A percentile compares a stretch with the other conserved stretches of the same genome.
Evolutionary conservation across 2,329 filamentous ascomycete species (phyloP).

Genomic region (Colletotrichum nymphaeae): DNA sequence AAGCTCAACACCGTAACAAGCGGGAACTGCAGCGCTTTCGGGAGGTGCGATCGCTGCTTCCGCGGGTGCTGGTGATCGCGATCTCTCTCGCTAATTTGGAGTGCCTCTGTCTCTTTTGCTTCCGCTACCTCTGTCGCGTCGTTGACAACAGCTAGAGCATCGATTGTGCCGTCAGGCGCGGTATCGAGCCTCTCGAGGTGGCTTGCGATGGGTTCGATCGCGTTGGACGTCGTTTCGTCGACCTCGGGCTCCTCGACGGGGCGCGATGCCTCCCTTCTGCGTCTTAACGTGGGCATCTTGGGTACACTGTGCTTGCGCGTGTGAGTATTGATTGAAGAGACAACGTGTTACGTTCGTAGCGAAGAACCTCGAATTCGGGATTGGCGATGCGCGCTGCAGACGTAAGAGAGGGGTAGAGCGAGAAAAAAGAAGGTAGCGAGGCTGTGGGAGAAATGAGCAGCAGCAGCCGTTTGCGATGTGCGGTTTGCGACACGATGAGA

Average conservation of each 20-base stretch:
- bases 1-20: slow-evolving; percentile 67
- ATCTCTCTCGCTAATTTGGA: slow-evolving; percentile 26
- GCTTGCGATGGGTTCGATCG: slow-evolving; percentile 34
- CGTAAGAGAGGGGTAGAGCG: slow-evolving; percentile 1
- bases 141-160: slow-evolving; percentile 35
- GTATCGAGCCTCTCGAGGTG: slow-evolving; percentile 34
- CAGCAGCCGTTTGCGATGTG: slow-evolving; percentile 29
- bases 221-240: slow-evolving; percentile 32
- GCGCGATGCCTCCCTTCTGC: slow-evolving; percentile 28
- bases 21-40: slow-evolving; percentile 61
- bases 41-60: slow-evolving; percentile 50
- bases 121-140: slow-evolving; percentile 29
- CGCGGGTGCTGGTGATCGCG: slow-evolving; percentile 26
- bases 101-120: slow-evolving; percentile 10
- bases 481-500: slow-evolving; percentile 29
- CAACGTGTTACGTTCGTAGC: background rate
- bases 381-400: slow-evolving; percentile 10
- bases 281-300: slow-evolving; percentile 34
- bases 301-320: background rate
- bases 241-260: slow-evolving; percentile 10
- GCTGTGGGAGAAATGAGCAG: slow-evolving; percentile 5
- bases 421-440: slow-evolving; percentile 1
- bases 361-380: slow-evolving; percentile 8
- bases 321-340: background rate
- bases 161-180: slow-evolving; percentile 28